A percentile compares a stretch with the other conserved stretches of the same genome.
Evolutionary conservation across 1,139 yeast species (phyloP).

Genomic region (Saccharomyces pastorianus): DNA sequence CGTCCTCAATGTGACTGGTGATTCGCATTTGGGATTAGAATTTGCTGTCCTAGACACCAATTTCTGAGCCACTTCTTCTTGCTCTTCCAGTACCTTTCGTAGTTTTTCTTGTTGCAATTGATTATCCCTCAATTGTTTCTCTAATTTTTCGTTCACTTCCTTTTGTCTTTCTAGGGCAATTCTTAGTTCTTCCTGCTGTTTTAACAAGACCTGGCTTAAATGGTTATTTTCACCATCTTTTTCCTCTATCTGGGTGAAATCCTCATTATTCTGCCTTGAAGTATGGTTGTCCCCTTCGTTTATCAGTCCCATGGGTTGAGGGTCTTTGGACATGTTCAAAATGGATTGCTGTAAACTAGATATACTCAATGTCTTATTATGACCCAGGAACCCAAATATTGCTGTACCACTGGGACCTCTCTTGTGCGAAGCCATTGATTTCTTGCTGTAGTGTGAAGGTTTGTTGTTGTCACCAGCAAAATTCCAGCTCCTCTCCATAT

Average conservation of each 20-base stretch:
- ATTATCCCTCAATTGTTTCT: constrained; percentile 23
- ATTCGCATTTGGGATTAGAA: not conserved
- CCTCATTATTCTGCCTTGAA: not conserved
- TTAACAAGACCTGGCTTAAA: constrained; percentile 20
- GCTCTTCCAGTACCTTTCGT: constrained; percentile 21
- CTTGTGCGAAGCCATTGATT: constrained; percentile 20
- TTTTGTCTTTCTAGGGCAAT: constrained; percentile 28
- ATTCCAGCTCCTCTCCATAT: constrained; percentile 2
- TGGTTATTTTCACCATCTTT: constrained; percentile 1
- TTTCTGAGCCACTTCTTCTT: constrained; percentile 18
- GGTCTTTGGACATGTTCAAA: constrained; percentile 1
- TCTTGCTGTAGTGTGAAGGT: constrained; percentile 2
- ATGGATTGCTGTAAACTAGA: constrained; percentile 16
- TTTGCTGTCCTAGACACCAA: constrained; percentile 7
- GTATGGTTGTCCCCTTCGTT: not conserved
- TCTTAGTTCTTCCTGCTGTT: constrained; percentile 27
- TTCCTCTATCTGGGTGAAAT: not conserved
- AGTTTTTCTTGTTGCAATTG: constrained; percentile 24
- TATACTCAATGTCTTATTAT: constrained; percentile 40
- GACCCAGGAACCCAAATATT: constrained; percentile 52
- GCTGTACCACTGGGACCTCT: constrained; percentile 51
- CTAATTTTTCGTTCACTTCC: constrained; percentile 25
- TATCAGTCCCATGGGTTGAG: constrained; percentile 1
- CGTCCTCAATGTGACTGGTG: not conserved
- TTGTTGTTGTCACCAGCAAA: constrained; percentile 6